Evolutionary conservation across 2,329 filamentous ascomycete genomes (phyloP), one percentile per base, ranked within the genome.

Genomic region (Chalara sp.): DNA sequence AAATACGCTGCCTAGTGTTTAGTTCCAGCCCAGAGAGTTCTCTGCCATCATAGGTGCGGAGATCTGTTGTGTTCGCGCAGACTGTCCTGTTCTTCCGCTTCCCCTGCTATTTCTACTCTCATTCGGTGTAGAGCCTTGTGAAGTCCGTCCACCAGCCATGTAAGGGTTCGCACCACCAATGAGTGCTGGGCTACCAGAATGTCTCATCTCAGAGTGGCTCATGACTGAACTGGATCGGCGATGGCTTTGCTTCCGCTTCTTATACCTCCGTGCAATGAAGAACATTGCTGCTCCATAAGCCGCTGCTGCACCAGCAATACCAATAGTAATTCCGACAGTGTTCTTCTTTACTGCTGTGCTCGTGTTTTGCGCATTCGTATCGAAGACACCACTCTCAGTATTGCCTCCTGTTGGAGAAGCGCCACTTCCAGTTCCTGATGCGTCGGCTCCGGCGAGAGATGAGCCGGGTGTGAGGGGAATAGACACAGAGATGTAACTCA

Each of bases 401-500:
- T 49, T 45, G 46, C 49, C 60, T 32, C 55, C 54, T 43, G 56
- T 56, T 35, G 68, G 64, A 28, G 68, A 69, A 30, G 66, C 68
- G 44, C 61, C 64, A 40, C 63, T 67, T 52, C 70, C 71, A 30
- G 69, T 71, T 3, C 69, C 63, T 31, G 63, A 60, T 29, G 51
- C 40, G 6, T 49, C 50, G 31, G 61, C 64, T 66, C 53, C 56
- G 32, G 52, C 52, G 31, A 74, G 65, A 2, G 65, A 66, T 40
- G 69, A 69, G 44, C 75, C 76, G 1, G 73, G 58, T 41, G 69
- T 63, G 52, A 63, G 51, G 28, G 68, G 60, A 64, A 96, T 90
- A 3, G 86, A 82, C 3, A 86, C 81, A 70, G 97, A 92, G 69
- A 97, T 88, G 71, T 93, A 81, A 51, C 72, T 73, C 58, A 95